A percentile compares a stretch with the other conserved stretches of the same genome.
These are phyloP conservation scores for Citrus medica DNA, from an alignment of 345 rosid species.

Conservation along the genomic window DNA sequence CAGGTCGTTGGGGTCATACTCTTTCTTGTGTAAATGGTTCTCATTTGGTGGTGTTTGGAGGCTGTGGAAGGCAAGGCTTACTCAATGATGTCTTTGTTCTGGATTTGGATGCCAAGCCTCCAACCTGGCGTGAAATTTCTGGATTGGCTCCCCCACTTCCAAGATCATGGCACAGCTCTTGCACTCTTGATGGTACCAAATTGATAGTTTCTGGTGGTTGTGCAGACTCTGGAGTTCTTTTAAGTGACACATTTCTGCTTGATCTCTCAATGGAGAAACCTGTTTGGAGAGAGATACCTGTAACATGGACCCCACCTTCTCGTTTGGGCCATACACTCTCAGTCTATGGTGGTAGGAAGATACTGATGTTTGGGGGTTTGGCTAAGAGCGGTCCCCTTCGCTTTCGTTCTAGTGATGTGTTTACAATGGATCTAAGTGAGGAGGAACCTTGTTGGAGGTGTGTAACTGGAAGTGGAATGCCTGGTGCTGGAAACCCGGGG, in stretches of 20 bases:
- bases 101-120: constrained; percentile 84
- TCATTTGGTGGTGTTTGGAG: constrained; percentile 81
- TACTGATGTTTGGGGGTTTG: constrained; percentile 86
- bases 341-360: constrained; percentile 79
- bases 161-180: constrained; percentile 92
- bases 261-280: constrained; percentile 90
- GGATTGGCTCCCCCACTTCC: constrained; percentile 89
- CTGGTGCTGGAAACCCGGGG: constrained; percentile 84
- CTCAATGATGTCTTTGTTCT: constrained; percentile 80
- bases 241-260: constrained; percentile 82
- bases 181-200: constrained; percentile 90
- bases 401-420: constrained; percentile 83
- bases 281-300: constrained; percentile 84
- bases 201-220: constrained; percentile 89
- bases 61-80: constrained; percentile 86
- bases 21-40: constrained; percentile 82
- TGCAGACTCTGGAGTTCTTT: constrained; percentile 88
- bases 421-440: constrained; percentile 86
- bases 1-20: constrained; percentile 92
- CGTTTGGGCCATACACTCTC: constrained; percentile 82
- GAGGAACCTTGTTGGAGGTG: constrained; percentile 87
- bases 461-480: constrained; percentile 82
- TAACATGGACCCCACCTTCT: constrained; percentile 88
- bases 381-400: constrained; percentile 86
- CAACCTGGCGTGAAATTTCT: constrained; percentile 84